A percentile compares a stretch with the other conserved stretches of the same genome.
Evolutionary conservation across 495 filamentous ascomycete genomes (phyloP).

Genomic region (Bryoglossum gracile): DNA sequence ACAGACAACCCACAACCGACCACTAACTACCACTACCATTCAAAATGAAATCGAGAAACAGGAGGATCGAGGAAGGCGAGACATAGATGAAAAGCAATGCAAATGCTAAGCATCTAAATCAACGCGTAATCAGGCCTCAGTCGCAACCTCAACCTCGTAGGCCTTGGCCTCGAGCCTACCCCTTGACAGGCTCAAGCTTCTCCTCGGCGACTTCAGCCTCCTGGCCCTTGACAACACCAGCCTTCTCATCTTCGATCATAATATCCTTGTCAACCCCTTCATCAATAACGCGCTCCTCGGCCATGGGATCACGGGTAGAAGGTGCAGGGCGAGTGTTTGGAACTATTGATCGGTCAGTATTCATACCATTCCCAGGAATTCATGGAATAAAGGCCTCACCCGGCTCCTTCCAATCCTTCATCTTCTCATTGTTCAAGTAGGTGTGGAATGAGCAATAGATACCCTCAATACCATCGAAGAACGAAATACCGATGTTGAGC

Average conservation of each 20-base stretch:
- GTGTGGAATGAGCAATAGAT: conserved; percentile 58
- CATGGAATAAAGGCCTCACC: conserved; percentile 9
- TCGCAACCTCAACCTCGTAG: too few species aligned
- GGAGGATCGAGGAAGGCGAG: too few species aligned
- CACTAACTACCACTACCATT: too few species aligned
- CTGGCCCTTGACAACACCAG: too few species aligned
- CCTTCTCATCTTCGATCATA: conserved; percentile 10
- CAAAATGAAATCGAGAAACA: too few species aligned
- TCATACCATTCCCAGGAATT: background rate
- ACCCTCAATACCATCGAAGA: conserved; percentile 48
- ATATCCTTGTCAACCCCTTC: conserved; percentile 5
- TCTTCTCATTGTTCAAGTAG: conserved; percentile 64
- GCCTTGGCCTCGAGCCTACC: too few species aligned
- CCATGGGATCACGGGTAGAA: conserved; percentile 21
- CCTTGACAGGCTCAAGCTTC: too few species aligned
- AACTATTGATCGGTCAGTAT: conserved; percentile 7
- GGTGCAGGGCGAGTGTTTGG: conserved; percentile 19
- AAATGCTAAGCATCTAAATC: too few species aligned
- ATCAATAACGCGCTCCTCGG: conserved; percentile 16
- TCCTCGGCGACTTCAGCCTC: too few species aligned
- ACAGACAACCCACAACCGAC: too few species aligned
- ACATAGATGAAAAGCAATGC: too few species aligned
- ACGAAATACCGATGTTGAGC: conserved; percentile 53
- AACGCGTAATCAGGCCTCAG: too few species aligned
- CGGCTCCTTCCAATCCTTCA: conserved; percentile 34